Percentiles rank a stretch among this genome's conserved stretches.
These are phyloP conservation scores for Macaranga tanarius DNA, from an alignment of 441 rosid species.

Conservation along the genomic window DNA sequence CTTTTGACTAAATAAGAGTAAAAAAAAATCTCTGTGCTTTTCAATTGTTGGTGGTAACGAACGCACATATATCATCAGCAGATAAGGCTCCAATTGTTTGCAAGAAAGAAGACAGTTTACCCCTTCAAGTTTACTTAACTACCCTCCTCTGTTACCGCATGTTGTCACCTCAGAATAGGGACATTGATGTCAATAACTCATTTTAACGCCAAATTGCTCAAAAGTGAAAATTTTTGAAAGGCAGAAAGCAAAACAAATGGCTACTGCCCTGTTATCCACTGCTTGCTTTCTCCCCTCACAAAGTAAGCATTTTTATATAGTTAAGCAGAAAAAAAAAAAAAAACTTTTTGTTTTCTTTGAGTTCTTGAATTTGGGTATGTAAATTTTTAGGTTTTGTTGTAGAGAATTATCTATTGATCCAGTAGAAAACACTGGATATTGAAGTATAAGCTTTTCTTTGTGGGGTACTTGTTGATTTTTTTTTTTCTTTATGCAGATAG, in stretches of 20 bases:
- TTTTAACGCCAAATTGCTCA: not conserved
- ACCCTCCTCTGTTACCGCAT: slow-evolving; percentile 12
- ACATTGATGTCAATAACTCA: slow-evolving; percentile 23
- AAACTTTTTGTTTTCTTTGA: too few relatives aligned
- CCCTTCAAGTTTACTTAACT: slow-evolving; percentile 23
- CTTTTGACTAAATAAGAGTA: not conserved
- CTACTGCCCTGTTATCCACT: slow-evolving; percentile 39
- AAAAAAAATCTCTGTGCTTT: slow-evolving; percentile 1
- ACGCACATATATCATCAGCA: not conserved
- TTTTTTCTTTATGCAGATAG: slow-evolving; percentile 35
- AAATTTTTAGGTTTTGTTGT: not conserved
- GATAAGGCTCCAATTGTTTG: slow-evolving; percentile 36
- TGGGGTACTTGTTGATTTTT: slow-evolving; percentile 2
- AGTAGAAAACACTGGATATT: not conserved
- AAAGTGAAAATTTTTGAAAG: not conserved
- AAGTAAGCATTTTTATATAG: slow-evolving; percentile 31
- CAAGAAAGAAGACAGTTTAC: not conserved
- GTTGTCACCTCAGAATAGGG: slow-evolving; percentile 8
- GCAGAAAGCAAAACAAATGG: slow-evolving; percentile 37
- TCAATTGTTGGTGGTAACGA: slow-evolving; percentile 25
- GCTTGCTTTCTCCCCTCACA: slow-evolving; percentile 39
- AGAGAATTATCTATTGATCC: not conserved
- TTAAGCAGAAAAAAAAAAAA: too few relatives aligned
- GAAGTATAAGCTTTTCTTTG: not conserved
- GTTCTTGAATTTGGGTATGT: too few relatives aligned